Base-by-base conservation (phyloP, 257 asterid species). In the Scutellaria baicalensis region DNA sequence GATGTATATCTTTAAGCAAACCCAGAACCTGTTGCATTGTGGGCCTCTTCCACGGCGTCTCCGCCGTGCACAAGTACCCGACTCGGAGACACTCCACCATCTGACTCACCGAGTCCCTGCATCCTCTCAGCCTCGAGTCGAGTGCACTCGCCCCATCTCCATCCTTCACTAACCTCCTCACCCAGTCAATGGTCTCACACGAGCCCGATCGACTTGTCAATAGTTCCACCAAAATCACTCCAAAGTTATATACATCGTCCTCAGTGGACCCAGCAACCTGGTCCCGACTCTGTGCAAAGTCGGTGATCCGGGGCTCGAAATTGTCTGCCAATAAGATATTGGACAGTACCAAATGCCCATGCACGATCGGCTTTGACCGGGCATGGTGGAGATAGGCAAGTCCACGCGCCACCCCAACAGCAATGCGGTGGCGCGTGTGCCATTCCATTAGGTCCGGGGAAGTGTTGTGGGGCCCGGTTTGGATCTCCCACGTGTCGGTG, bases 361-460 rank as follows among this genome's bases (percentile, higher is more conserved):
- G 99, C 64, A 89, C 96, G 61, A 90, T 85, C 1, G 99, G 90
- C 81, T 77, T 91, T 18, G 96, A 91, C 60, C 78, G 83, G 1
- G 92, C 97, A 44, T 93, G 95, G 88, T 93, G 99, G 63, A 93
- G 96, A 62, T 85, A 91, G 8, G 99, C 99, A 0, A 93, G 74
- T 1, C 97, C 99, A 36, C 99, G 95, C 9, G 99, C 99, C 23
- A 89, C 84, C n/a, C 99, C 99, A 6, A 91, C 91, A 0, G 99
- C 95, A 13, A 93, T 87, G 58, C 88, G 95, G 89, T 93, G 99
- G 92, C 97, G 97, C 84, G 94, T 89, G 86, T 60, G 85, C 99
- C 99, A 93, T 44, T 86, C 99, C 80, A 84, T 43, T 57, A 83
- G 86, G 14, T 83, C 91, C 8, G 95, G 88, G 0, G 89, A 75